Evolutionary conservation across 2,329 filamentous ascomycete species (phyloP), one percentile per base, ranked within the genome.

Genomic region (Pseudopyrenochaeta lycopersici): DNA sequence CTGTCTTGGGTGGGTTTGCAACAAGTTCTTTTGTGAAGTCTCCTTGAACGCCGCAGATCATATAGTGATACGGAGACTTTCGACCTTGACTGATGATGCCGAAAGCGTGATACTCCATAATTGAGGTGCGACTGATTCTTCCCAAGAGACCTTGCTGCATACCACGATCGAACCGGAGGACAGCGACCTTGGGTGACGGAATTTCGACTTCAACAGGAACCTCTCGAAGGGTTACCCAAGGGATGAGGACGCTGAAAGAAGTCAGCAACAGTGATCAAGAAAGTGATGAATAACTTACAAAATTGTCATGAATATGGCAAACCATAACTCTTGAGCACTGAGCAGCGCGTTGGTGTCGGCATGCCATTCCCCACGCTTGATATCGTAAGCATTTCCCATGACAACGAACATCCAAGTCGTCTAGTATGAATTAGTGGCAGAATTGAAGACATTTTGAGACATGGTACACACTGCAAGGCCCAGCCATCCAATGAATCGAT

Each of bases 61-160:
- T 72, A 57, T 74, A 74, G 40, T 74, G 71, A 43, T 64, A 50
- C 0, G 52, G 51, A 5, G 69, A 56, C 23, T 73, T 67, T 14
- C 66, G 60, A 15, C 70, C 68, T 47, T 70, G 67, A 48, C 71
- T 74, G 46, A 74, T 74, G 56, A 74, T 73, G 2, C 71, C 71
- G 42, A 74, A 74, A 7, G 71, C 71, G 41, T 74, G 71, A 45
- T 74, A 74, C 59, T 74, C 71, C 70, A 74, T 73, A 50, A 74
- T 66, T 1, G 71, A 73, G 3, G 70, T 74, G 39, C 71, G 71
- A 29, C 69, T 72, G 35, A 74, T 73, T 20, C 71, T 61, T 30
- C 69, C 71, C 10, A 74, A 46, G 2, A 74, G 65, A 21, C 71
- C 71, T 52, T 74, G 71, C 43, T 74, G 71, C 71, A 74, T 74